Evolutionary conservation across 1,284 basidiomycete genomes (phyloP).

Genomic region (Xanthoconium separans): DNA sequence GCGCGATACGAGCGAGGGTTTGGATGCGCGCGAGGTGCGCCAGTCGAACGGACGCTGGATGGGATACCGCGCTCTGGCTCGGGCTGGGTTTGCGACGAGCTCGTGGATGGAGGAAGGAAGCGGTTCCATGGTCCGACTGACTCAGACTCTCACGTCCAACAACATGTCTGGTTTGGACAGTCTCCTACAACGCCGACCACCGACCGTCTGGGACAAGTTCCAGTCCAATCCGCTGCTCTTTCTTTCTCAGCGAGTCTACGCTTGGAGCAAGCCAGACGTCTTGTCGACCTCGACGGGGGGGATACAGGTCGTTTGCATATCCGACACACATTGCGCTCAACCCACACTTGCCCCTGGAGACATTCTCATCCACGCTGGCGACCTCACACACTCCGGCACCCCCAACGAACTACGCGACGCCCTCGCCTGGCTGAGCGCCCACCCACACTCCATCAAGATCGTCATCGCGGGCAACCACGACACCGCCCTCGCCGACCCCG

Average conservation of each 20-base stretch:
- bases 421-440: slow-evolving; percentile 9
- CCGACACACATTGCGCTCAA: slow-evolving; percentile 8
- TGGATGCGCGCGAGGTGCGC: slow-evolving; percentile 6
- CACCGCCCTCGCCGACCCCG: slow-evolving; percentile 2
- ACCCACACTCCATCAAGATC: slow-evolving; percentile 7
- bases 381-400: slow-evolving; percentile 7
- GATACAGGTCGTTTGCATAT: slow-evolving; percentile 9
- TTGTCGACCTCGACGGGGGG: background rate
- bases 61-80: slow-evolving; percentile 5
- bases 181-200: slow-evolving; percentile 6
- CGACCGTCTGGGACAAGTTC: slow-evolving; percentile 11
- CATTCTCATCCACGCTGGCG: slow-evolving; percentile 10
- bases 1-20: slow-evolving; percentile 5
- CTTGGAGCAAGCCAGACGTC: background rate
- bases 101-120: slow-evolving; percentile 13
- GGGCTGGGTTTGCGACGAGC: slow-evolving; percentile 6
- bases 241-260: slow-evolving; percentile 6
- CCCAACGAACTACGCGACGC: slow-evolving; percentile 4
- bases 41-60: slow-evolving; percentile 9
- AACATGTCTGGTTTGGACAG: slow-evolving; percentile 2
- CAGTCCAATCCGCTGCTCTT: slow-evolving; percentile 6
- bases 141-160: background rate
- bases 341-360: slow-evolving; percentile 8
- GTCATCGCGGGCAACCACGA: slow-evolving; percentile 13
- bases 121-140: slow-evolving; percentile 2